Conservation (phyloP, 2,329 filamentous ascomycete species). For the Drechslerella coelobrocha region DNA sequence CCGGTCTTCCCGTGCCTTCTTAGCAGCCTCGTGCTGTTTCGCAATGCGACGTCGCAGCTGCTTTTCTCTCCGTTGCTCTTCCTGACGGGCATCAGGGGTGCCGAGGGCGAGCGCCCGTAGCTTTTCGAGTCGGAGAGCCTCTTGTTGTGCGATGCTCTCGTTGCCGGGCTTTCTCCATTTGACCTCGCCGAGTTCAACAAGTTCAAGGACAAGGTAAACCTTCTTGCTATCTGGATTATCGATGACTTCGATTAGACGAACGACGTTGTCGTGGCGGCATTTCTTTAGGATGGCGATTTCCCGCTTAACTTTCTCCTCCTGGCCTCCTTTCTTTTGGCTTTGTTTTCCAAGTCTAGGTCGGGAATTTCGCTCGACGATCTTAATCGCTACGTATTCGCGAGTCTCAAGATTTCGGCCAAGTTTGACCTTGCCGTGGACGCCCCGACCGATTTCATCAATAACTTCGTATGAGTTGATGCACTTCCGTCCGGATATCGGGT, state of each 20-base stretch:
- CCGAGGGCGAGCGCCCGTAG: slow-evolving; percentile 59
- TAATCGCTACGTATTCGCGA: slow-evolving; percentile 87
- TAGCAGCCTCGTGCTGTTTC: slow-evolving; percentile 53
- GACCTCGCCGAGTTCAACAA: slow-evolving; percentile 91
- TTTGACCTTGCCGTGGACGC: slow-evolving; percentile 97
- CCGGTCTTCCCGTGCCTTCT: slow-evolving; percentile 55
- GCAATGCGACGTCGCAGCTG: slow-evolving; percentile 56
- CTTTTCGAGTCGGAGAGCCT: slow-evolving; percentile 72
- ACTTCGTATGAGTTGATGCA: slow-evolving; percentile 98
- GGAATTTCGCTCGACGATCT: slow-evolving; percentile 96
- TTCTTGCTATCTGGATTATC: slow-evolving; percentile 96
- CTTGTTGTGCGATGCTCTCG: slow-evolving; percentile 80
- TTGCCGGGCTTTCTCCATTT: slow-evolving; percentile 90
- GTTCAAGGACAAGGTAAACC: slow-evolving; percentile 97
- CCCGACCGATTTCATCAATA: slow-evolving; percentile 91
- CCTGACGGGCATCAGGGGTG: slow-evolving; percentile 66
- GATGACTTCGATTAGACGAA: slow-evolving; percentile 93
- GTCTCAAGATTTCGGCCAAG: slow-evolving; percentile 81
- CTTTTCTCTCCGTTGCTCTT: slow-evolving; percentile 68
- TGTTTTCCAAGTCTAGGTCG: slow-evolving; percentile 82
- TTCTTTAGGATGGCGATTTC: slow-evolving; percentile 99
- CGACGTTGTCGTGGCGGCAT: slow-evolving; percentile 95
- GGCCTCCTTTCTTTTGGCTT: slow-evolving; percentile 61
- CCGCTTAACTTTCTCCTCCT: slow-evolving; percentile 79
- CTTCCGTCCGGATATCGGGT: slow-evolving; percentile 88